Evolutionary conservation across 345 rosid species (phyloP).

Genomic region (Brassica rapa): DNA sequence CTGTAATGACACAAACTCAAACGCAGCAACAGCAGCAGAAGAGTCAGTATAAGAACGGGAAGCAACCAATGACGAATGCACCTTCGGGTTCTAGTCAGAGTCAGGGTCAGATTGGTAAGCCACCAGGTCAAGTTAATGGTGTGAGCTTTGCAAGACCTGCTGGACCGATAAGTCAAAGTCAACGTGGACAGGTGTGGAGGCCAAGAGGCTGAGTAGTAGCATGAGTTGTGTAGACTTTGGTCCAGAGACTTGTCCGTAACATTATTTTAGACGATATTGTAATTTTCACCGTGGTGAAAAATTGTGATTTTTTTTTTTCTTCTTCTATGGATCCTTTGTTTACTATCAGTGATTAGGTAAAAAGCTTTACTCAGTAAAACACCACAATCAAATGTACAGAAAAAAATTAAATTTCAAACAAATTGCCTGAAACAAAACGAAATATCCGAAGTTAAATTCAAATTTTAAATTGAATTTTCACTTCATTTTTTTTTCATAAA

Average conservation of each 20-base stretch:
- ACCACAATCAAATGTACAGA: slow-evolving; percentile 29
- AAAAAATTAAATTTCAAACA: not conserved
- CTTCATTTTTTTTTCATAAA: not conserved
- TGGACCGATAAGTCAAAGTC: slow-evolving; percentile 23
- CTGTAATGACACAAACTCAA: slow-evolving; percentile 24
- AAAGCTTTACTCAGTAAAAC: slow-evolving; percentile 23
- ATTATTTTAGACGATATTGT: slow-evolving; percentile 29
- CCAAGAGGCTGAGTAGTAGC: slow-evolving; percentile 43
- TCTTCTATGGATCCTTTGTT: slow-evolving; percentile 16
- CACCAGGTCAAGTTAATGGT: slow-evolving; percentile 16
- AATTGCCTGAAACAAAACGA: not conserved
- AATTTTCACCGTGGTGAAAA: not conserved
- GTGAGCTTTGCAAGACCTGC: slow-evolving; percentile 14
- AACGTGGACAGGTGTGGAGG: slow-evolving; percentile 51
- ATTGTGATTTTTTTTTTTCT: not conserved
- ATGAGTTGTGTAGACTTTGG: slow-evolving; percentile 20
- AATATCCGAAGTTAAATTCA: too few relatives aligned
- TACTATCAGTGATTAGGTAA: slow-evolving; percentile 7
- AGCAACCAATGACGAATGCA: slow-evolving; percentile 2
- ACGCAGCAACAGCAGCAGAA: slow-evolving; percentile 39
- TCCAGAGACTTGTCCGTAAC: not conserved
- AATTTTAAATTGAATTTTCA: too few relatives aligned
- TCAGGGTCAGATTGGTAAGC: slow-evolving; percentile 15
- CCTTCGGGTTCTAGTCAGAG: slow-evolving; percentile 37
- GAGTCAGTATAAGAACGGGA: slow-evolving; percentile 22